A percentile compares a stretch with the other conserved stretches of the same genome.
Conservation (phyloP, 306 rosid species). For the Pterocarpus macrocarpus region DNA sequence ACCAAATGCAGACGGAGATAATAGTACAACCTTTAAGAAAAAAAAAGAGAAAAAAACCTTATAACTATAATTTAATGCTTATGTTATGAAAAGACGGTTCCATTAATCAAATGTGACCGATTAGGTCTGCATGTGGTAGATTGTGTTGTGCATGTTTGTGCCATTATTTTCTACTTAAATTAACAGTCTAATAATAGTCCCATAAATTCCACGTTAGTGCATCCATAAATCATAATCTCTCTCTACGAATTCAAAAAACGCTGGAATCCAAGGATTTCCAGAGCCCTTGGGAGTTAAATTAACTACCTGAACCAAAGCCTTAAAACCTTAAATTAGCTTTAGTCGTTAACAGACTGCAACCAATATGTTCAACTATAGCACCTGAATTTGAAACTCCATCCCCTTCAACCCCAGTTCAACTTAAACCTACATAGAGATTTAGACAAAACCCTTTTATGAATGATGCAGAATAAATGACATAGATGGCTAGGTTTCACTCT, state of each 20-base stretch:
- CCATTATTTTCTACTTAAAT: constrained; percentile 25
- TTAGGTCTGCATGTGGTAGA: constrained; percentile 23
- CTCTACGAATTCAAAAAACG: constrained; percentile 1
- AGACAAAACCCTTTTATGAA: not conserved
- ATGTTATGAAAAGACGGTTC: constrained; percentile 17
- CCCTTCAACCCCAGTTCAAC: constrained; percentile 14
- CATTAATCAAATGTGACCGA: not conserved
- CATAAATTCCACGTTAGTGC: constrained; percentile 17
- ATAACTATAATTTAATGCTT: not conserved
- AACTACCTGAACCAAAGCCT: constrained; percentile 17
- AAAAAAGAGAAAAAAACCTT: no score
- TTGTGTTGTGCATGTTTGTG: constrained; percentile 12
- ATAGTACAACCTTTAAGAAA: not conserved
- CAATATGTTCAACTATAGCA: constrained; percentile 23
- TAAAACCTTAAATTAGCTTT: not conserved
- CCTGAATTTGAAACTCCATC: not conserved
- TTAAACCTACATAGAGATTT: constrained; percentile 7
- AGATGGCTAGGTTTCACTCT: constrained; percentile 1
- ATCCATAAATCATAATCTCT: constrained; percentile 8
- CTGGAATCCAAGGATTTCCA: constrained; percentile 32
- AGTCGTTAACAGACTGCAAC: constrained; percentile 19
- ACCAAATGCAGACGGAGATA: constrained; percentile 9
- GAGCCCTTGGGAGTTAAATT: not conserved
- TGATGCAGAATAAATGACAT: constrained; percentile 28
- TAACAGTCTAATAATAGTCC: not conserved